A percentile compares a stretch with the other conserved stretches of the same genome.
Evolutionary conservation across 2,329 filamentous ascomycete species (phyloP).

Genomic region (Beauveria rudraprayagi): DNA sequence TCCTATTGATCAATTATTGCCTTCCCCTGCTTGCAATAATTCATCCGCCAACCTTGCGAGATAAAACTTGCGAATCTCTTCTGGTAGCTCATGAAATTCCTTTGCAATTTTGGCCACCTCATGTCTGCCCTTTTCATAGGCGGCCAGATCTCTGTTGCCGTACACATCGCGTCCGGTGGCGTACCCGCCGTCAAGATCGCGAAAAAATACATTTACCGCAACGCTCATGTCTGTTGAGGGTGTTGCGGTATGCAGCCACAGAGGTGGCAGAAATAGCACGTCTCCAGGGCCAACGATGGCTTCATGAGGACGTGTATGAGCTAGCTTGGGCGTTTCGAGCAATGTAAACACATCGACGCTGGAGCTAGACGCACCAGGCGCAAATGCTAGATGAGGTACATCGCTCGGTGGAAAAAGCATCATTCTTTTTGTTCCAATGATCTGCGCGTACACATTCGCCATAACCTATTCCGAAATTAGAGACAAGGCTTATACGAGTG

Average conservation of each 20-base stretch:
- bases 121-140: slow-evolving; percentile 72
- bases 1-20: slow-evolving; percentile 3
- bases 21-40: slow-evolving; percentile 30
- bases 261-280: slow-evolving; percentile 68
- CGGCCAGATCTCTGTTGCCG: slow-evolving; percentile 75
- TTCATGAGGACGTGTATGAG: slow-evolving; percentile 55
- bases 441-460: slow-evolving; percentile 78
- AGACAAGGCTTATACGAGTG: not conserved
- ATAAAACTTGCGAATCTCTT: slow-evolving; percentile 66
- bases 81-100: slow-evolving; percentile 56
- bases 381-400: slow-evolving; percentile 60
- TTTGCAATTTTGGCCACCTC: slow-evolving; percentile 61
- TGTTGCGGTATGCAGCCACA: slow-evolving; percentile 74
- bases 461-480: slow-evolving; percentile 51
- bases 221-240: slow-evolving; percentile 55
- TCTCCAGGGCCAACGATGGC: slow-evolving; percentile 62
- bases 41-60: slow-evolving; percentile 64
- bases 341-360: slow-evolving; percentile 61
- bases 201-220: slow-evolving; percentile 87
- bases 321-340: slow-evolving; percentile 31
- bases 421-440: slow-evolving; percentile 64
- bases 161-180: slow-evolving; percentile 75
- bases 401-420: slow-evolving; percentile 73
- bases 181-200: slow-evolving; percentile 59
- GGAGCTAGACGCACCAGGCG: slow-evolving; percentile 72